Evolutionary conservation across 768 basidiomycete genomes (phyloP), one percentile per base, ranked within the genome.

Genomic region (Solioccasus polychromus): DNA sequence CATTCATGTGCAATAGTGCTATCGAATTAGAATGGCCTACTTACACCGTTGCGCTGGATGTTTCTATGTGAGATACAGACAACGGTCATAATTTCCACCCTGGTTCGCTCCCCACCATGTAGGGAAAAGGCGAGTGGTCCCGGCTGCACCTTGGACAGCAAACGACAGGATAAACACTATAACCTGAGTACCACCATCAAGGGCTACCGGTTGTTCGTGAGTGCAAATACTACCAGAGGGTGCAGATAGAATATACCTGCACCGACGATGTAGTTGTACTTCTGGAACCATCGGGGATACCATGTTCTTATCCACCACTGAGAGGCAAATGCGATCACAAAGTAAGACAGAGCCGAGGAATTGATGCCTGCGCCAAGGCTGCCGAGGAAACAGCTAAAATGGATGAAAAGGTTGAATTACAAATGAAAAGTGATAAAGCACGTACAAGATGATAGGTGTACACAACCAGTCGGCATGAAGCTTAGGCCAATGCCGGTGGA

Each of bases 71-170:
- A 61, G 48, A 47, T 38, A 31, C 35, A 50, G n/a, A 39, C 62
- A 66, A 8, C 18, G 56, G 35, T 64, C 62, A 20, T 62, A 69
- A 54, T 72, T 67, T 55, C 76, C 76, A 30, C 55, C 57, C 45
- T 79, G 77, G 54, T 80, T 78, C 7, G 77, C 78, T 17, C 77
- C 76, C 79, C 77, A 79, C 79, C 79, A 79, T 42, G 68, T 47
- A n/a, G 78, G 76, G 63, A 79, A 80, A 20, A 75, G 51, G 51
- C 77, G 73, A 1, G 76, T 57, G 1, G 62, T 56, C 10, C 79
- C 78, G 5, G 73, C 67, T 7, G 72, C 78, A 11, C 80, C 80
- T 45, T 73, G 72, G 0, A 80, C 75, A 0, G 76, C 68, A 45
- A 70, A 71, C 0, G 78, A 75, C 10, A 75, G 60, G 23, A 80